Evolutionary conservation across 768 basidiomycete species (phyloP), one percentile per base, ranked within the genome.

Genomic region (Rubroboletus pulcherrimus): DNA sequence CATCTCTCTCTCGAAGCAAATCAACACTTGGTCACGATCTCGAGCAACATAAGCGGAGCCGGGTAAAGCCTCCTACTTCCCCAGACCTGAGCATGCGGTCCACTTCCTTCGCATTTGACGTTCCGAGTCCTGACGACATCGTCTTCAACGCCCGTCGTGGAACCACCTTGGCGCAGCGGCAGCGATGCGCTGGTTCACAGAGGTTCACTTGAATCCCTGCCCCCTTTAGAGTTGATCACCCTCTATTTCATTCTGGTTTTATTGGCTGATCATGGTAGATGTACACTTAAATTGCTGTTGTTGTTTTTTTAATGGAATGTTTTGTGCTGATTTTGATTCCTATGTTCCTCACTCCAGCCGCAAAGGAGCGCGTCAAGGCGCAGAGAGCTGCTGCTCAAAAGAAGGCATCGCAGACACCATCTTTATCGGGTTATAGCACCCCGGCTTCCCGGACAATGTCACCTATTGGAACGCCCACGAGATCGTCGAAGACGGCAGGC

Each of bases 71-170:
- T 19, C 46, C 54, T 21, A 56, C 52, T 26, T 72, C 77, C n/a
- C 74, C 78, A 17, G 71, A 71, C 50, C 57, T 74, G 39, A 64
- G 66, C 8, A 64, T 72, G 14, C 63, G 74, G 17, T 66, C 68
- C 39, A 71, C 74, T 3, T 62, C 62, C 51, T 91, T 91, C 67
- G 74, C 83, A 10, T 93, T 94, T 65, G 84, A 93, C 58, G 80
- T 78, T 24, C 91, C 91, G 35, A 97, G 94, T 71, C 96, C 96
- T 21, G 96, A 98, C 62, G 96, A 98, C 64, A 73, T 91, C 59
- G 85, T 98, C 9, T 75, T 89, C 63, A 83, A 83, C 61, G 91
- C 93, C 51, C 83, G 93, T 47, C 84, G 81, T 51, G 89, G 89
- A 44, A 89, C 93, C 5, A 73, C 84, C 31, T 72, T 88, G 46